Evolutionary conservation across 1,284 basidiomycete species (phyloP), one percentile per base, ranked within the genome.

Genomic region (Gomphus bonarii): DNA sequence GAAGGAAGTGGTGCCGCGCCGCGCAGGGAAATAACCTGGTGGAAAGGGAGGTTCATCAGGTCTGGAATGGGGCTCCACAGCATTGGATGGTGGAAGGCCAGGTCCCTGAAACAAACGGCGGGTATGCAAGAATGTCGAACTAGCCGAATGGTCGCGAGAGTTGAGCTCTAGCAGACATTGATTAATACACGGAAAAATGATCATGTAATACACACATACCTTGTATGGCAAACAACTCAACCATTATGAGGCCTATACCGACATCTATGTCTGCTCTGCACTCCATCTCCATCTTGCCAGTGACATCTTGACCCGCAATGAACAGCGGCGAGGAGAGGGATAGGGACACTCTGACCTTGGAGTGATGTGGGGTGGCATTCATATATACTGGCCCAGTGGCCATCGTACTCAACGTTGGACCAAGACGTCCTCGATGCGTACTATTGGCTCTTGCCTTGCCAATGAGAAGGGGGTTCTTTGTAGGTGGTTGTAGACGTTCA

Each of bases 31-130:
- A 64, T 88, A 82, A 57, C 80, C 70, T 0, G 74, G 72, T 0
- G 85, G 85, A 5, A 88, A 68, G 1, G 74, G 73, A 2, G 78
- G 75, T 58, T 81, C 78, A 2, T 75, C 80, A 14, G 79, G 73
- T 3, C 69, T 65, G 1, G 80, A 77, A 63, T 78, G 69, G 0
- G 80, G 73, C 59, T 83, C 74, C 0, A 89, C 85, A 2, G 87
- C 84, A 64, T 89, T 89, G 5, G 86, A 89, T 9, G 86, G 86
- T 1, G 86, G 87, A 3, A 88, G 72, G n/a, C 80, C 82, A 4
- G 82, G 82, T 2, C 86, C 88, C 68, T 90, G 88, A 65, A 89
- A 90, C 9, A 86, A 66, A 35, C 85, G 75, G 30, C 79, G 75
- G 55, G 73, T 76, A 61, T 86, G 83, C 28, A 88, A 67, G 64